Evolutionary conservation across 1,139 yeast genomes (phyloP).

Genomic region (Debaryomycetaceae sp.): DNA sequence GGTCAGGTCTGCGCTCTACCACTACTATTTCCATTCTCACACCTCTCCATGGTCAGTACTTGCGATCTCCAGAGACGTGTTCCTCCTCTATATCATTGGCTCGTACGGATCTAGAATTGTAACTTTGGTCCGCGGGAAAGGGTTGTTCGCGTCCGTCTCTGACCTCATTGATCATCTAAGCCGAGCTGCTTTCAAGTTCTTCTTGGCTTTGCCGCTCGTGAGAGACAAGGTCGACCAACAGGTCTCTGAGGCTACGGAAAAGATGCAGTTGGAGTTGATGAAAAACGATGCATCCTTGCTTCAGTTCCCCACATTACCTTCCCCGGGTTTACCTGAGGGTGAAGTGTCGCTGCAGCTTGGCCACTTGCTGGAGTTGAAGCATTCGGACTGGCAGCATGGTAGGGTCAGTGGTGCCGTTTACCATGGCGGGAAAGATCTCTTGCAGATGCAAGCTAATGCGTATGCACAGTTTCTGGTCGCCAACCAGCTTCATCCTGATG

Average conservation of each 20-base stretch:
- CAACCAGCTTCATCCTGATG: slow-evolving; percentile 94
- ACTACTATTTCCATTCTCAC: too few species aligned
- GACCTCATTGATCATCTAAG: too few species aligned
- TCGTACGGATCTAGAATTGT: too few species aligned
- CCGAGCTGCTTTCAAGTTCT: slow-evolving; percentile 15
- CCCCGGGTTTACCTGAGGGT: slow-evolving; percentile 37
- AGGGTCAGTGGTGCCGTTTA: slow-evolving; percentile 91
- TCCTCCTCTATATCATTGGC: slow-evolving; percentile 12
- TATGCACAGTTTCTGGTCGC: slow-evolving; percentile 73
- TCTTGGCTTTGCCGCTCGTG: slow-evolving; percentile 45
- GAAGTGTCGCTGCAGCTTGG: slow-evolving; percentile 40
- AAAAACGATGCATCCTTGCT: slow-evolving; percentile 35
- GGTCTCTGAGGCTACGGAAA: slow-evolving; percentile 33
- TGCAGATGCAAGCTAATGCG: slow-evolving; percentile 65
- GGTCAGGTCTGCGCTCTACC: too few species aligned
- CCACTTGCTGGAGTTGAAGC: slow-evolving; percentile 39
- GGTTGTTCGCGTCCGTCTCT: too few species aligned
- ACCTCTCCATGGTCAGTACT: too few species aligned
- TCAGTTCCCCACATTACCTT: slow-evolving; percentile 47
- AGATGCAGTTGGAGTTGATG: slow-evolving; percentile 47
- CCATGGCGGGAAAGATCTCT: slow-evolving; percentile 77
- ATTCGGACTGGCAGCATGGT: slow-evolving; percentile 75
- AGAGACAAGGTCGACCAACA: slow-evolving; percentile 50
- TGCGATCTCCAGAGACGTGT: slow-evolving; percentile 15
- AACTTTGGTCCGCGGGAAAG: too few species aligned